These are phyloP conservation scores for Mimosa bimucronata DNA, from an alignment of 306 rosid genomes.

Conservation along the genomic window DNA sequence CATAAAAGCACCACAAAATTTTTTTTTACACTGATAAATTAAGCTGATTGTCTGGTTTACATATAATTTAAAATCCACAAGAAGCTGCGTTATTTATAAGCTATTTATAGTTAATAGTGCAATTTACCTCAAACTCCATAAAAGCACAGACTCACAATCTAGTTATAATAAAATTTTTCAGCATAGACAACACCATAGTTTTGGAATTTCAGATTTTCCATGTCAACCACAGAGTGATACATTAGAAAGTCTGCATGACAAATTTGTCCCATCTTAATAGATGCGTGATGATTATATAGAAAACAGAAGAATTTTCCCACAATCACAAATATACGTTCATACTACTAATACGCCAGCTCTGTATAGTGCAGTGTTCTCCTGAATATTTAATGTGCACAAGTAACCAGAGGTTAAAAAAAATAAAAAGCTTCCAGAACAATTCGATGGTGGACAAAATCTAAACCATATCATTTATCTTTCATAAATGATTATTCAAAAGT, in stretches of 20 bases:
- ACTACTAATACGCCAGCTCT: constrained; percentile 4
- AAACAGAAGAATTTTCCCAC: constrained; percentile 17
- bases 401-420: background rate
- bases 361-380: background rate
- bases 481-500: constrained; percentile 4
- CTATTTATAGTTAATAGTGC: background rate
- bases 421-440: background rate
- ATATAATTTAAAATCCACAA: background rate
- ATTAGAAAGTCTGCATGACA: constrained; percentile 16
- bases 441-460: constrained; percentile 22
- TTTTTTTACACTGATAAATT: constrained; percentile 23
- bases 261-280: constrained; percentile 26
- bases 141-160: background rate
- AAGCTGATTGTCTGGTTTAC: background rate
- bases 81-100: background rate
- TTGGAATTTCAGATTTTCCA: background rate
- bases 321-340: background rate
- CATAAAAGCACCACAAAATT: constrained; percentile 28
- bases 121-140: background rate
- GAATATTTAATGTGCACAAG: background rate
- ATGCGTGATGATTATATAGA: constrained; percentile 15
- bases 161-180: background rate
- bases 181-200: background rate
- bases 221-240: background rate
- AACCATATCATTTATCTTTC: constrained; percentile 9